Percentiles rank a stretch among this genome's conserved stretches.
Evolutionary conservation across 352 stramenopile species (phyloP).

Genomic region (Globisporangium echinulatum): DNA sequence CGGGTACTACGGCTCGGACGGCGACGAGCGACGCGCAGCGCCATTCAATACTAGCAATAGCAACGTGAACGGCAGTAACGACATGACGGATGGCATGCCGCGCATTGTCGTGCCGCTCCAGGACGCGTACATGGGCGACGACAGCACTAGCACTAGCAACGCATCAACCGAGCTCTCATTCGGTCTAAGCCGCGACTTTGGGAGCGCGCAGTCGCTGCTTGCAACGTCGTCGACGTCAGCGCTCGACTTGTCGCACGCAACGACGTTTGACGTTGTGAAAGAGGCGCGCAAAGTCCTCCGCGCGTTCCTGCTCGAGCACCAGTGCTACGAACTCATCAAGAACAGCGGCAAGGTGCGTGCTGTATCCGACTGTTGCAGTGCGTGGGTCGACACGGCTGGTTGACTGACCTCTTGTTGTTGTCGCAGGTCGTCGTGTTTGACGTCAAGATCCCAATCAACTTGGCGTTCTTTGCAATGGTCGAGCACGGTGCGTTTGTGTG

Average conservation of each 20-base stretch:
- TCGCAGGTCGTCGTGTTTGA: slow-evolving; percentile 95
- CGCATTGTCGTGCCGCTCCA: slow-evolving; percentile 25
- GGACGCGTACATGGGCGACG: slow-evolving; percentile 33
- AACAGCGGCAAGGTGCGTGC: slow-evolving; percentile 86
- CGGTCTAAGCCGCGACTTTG: slow-evolving; percentile 21
- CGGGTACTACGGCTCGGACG: slow-evolving; percentile 44
- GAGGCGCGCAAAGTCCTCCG: slow-evolving; percentile 80
- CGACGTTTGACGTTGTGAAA: slow-evolving; percentile 60
- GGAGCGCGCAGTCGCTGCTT: slow-evolving; percentile 15
- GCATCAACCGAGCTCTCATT: slow-evolving; percentile 19
- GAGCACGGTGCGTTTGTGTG: slow-evolving; percentile 87
- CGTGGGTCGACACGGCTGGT: background rate
- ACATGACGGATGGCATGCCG: slow-evolving; percentile 9
- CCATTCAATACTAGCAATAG: slow-evolving; percentile 3
- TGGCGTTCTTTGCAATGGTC: slow-evolving; percentile 98
- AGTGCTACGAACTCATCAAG: slow-evolving; percentile 96
- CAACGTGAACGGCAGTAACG: background rate
- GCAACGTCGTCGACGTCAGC: slow-evolving; percentile 20
- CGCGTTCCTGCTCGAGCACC: slow-evolving; percentile 83
- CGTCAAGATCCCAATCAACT: slow-evolving; percentile 97
- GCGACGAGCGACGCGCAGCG: slow-evolving; percentile 13
- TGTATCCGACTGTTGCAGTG: no score
- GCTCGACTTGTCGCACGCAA: slow-evolving; percentile 37
- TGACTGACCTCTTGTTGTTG: background rate
- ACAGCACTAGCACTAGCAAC: background rate